Evolutionary conservation across 768 basidiomycete species (phyloP), one percentile per base, ranked within the genome.

Genomic region (Dioszegia crocea): DNA sequence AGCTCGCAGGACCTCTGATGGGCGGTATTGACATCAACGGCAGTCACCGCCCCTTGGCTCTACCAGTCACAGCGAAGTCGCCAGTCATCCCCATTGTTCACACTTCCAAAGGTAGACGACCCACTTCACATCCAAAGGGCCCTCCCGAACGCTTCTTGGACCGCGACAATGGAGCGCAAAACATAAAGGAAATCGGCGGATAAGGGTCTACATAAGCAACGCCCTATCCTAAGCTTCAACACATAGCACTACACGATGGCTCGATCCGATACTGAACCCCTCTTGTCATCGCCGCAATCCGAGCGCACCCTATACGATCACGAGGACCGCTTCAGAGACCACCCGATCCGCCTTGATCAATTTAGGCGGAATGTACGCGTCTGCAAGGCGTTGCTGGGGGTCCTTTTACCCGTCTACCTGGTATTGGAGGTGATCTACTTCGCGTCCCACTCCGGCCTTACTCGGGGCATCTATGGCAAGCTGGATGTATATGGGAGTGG

Each of bases 321-420:
- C n/a, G 44, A 47, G 12, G 56, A 57, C 24, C 56, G 56, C 4
- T 63, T 64, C 16, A 47, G 33, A 6, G 67, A 68, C 47, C 43
- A 49, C 10, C 67, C 67, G 1, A 59, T 63, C 17, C 31, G 47
- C 14, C 55, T 68, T 19, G 57, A 57, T 14, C 17, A n/a, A 4
- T 68, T 65, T 60, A 33, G 40, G 30, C 44, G 61, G 4, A 65
- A 68, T 48, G 61, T 63, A 6, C 41, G 41, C 10, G 11, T 29
- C 2, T 61, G 56, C 56, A 65, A 63, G 26, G 36, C 31, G 8
- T 16, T 58, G 9, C 56, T 65, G 1, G 61, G 55, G 21, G 41
- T 59, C 11, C 23, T 44, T 2, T 40, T 68, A 17, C 40, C 60
- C 24, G n/a, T 41, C 2, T 43, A 57, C 4, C 41, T 63, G 3